Evolutionary conservation across 805 yeast species (phyloP), one percentile per base, ranked within the genome.

Genomic region (Metschnikowia koreensis): DNA sequence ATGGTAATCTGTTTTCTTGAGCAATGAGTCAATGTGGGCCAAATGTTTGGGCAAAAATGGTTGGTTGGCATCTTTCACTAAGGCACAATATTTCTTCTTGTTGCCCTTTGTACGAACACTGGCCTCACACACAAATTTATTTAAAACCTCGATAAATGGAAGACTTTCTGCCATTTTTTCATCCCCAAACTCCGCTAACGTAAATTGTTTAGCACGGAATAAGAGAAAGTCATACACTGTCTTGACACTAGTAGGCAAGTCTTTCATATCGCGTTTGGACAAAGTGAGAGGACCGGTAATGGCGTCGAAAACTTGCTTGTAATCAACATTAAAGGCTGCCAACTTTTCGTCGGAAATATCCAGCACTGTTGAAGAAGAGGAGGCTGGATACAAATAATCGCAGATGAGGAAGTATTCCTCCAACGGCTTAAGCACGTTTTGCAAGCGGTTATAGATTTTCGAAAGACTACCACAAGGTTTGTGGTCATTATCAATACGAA

Each of bases 401-500:
- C 61, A 50, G 5, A 69, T 55, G n/a, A 69, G 61, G 1, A 84
- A 79, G 48, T 81, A 76, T 12, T 77, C 69, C 37, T 80, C 75
- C 28, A 80, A 59, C 40, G 60, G 69, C 60, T 56, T 69, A 52
- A 70, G 67, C 39, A 75, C 69, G 50, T 65, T 71, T 38, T 63
- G 67, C 53, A 83, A 68, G 52, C 77, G 80, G 31, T 80, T 73
- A 50, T 71, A 71, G n/a, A 83, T 66, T 58, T 84, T 80, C 10
- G 88, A 79, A 31, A 78, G 61, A 15, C 63, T 69, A 31, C 83
- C 81, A 66, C 96, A 90, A 2, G 67, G 70, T 28, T 70, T 69
- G 57, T 77, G 79, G 55, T 89, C 97, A 66, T 89, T 87, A 66
- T 93, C 93, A 41, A 82, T 77, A 49, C 87, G 83, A 45, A 93